Evolutionary conservation across 2,329 filamentous ascomycete genomes (phyloP).

Genomic region (Sarocladium brachiariae): DNA sequence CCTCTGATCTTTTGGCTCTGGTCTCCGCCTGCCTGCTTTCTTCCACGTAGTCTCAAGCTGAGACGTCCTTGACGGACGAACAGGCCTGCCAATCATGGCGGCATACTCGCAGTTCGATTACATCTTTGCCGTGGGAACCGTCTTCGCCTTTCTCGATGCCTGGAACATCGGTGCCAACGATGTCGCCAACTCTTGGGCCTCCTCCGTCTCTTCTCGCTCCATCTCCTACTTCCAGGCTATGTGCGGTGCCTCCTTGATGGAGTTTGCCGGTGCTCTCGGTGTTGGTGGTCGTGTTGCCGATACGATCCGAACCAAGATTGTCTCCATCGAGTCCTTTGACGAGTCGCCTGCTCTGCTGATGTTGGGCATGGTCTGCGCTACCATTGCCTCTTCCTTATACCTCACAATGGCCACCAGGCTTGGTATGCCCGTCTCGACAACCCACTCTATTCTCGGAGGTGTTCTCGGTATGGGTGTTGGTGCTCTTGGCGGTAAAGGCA

Average conservation of each 20-base stretch:
- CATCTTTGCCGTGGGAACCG: constrained; percentile 55
- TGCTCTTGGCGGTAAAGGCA: constrained; percentile 40
- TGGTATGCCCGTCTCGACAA: constrained; percentile 54
- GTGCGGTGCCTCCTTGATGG: constrained; percentile 51
- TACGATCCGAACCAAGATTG: constrained; percentile 55
- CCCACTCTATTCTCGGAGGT: constrained; percentile 53
- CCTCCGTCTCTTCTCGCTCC: constrained; percentile 63
- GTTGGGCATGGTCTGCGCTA: constrained; percentile 51
- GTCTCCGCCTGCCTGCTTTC: too few relatives aligned
- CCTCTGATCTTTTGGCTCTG: background rate
- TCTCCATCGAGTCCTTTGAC: constrained; percentile 40
- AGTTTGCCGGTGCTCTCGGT: constrained; percentile 54
- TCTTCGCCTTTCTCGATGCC: constrained; percentile 60
- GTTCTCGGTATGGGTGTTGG: constrained; percentile 55
- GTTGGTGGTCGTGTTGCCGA: constrained; percentile 55
- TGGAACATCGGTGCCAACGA: constrained; percentile 57
- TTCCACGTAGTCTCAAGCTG: background rate
- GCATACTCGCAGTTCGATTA: constrained; percentile 48
- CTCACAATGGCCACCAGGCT: constrained; percentile 49
- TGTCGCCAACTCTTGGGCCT: constrained; percentile 74
- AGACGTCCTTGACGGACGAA: background rate
- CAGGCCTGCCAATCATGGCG: background rate
- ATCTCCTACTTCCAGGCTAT: constrained; percentile 55
- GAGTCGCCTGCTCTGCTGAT: constrained; percentile 45
- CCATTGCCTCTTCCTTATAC: constrained; percentile 45